phyloP scores from a whole-genome alignment of 495 filamentous ascomycete genomes.

The Podospora bellae-mahoneyi region DNA sequence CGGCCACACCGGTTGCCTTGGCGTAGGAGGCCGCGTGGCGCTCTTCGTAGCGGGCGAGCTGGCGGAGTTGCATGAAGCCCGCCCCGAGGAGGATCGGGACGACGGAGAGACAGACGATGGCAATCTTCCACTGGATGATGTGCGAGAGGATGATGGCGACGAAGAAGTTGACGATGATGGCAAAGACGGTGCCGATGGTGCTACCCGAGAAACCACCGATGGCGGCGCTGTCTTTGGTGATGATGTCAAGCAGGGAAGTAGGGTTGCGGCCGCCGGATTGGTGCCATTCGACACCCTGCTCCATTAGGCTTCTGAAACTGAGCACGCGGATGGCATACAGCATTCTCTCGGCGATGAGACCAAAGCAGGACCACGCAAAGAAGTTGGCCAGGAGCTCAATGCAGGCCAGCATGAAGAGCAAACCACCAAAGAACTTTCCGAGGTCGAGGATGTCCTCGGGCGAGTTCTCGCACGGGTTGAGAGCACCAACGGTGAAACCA shows the following conservation, averaged over 20 bases:
- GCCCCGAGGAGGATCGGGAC: constrained; percentile 73
- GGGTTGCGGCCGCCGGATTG: constrained; percentile 75
- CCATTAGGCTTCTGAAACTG: constrained; percentile 81
- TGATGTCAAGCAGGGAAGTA: constrained; percentile 72
- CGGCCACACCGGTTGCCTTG: constrained; percentile 70
- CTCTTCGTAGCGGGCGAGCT: constrained; percentile 65
- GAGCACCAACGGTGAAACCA: constrained; percentile 31
- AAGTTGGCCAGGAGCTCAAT: constrained; percentile 67
- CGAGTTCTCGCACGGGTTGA: constrained; percentile 34
- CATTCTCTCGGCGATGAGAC: constrained; percentile 69
- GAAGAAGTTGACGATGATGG: constrained; percentile 65
- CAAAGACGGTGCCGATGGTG: constrained; percentile 75
- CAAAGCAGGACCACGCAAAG: constrained; percentile 65
- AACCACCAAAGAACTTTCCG: constrained; percentile 78
- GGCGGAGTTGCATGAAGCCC: constrained; percentile 70
- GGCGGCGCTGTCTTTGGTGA: constrained; percentile 75
- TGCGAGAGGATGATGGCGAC: constrained; percentile 62
- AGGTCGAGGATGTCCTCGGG: constrained; percentile 51
- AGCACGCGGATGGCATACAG: constrained; percentile 72
- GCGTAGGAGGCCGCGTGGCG: constrained; percentile 69
- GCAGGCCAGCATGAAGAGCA: constrained; percentile 88
- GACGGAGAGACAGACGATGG: constrained; percentile 72
- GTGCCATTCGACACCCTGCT: constrained; percentile 84
- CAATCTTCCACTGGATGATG: constrained; percentile 80
- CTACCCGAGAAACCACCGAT: constrained; percentile 74